phyloP scores from a whole-genome alignment of 305 asterid genomes.

The Ilex paraguariensis region DNA sequence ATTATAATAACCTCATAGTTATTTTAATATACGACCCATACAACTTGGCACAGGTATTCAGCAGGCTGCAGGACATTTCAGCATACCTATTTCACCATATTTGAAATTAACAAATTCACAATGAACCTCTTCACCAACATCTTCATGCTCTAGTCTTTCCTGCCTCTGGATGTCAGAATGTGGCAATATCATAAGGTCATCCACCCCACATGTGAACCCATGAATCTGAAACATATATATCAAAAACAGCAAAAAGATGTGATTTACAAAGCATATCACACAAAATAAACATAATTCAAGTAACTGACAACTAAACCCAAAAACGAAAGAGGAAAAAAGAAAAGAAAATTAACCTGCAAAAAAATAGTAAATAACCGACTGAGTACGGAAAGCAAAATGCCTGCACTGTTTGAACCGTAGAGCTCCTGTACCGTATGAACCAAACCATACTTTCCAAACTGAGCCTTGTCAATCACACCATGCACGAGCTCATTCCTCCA shows the following conservation, averaged over 20 bases:
- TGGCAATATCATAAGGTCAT: conserved; percentile 89
- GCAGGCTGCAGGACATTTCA: not conserved
- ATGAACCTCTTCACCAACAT: conserved; percentile 96
- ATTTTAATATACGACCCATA: too few species aligned
- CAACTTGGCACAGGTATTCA: too few species aligned
- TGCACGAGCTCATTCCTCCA: conserved; percentile 93
- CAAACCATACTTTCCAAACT: conserved; percentile 94
- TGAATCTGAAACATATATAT: conserved; percentile 44
- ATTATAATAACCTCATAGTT: too few species aligned
- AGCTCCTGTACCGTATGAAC: conserved; percentile 97
- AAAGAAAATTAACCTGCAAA: conserved; percentile 65
- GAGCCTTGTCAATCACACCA: conserved; percentile 98
- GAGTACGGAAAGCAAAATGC: conserved; percentile 82
- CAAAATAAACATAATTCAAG: conserved; percentile 5
- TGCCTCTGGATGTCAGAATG: conserved; percentile 66
- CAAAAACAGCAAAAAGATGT: conserved; percentile 11
- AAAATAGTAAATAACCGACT: conserved; percentile 84
- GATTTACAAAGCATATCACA: conserved; percentile 15
- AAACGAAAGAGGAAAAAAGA: conserved; percentile 2
- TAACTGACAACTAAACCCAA: too few species aligned
- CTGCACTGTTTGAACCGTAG: conserved; percentile 86
- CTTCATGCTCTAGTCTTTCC: conserved; percentile 88
- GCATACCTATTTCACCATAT: conserved; percentile 81
- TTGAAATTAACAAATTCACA: conserved; percentile 78
- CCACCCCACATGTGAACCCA: conserved; percentile 97